These are phyloP conservation scores for Dictyostelium brefeldianum DNA, from an alignment of 78 protist genomes.

Conservation along the genomic window DNA sequence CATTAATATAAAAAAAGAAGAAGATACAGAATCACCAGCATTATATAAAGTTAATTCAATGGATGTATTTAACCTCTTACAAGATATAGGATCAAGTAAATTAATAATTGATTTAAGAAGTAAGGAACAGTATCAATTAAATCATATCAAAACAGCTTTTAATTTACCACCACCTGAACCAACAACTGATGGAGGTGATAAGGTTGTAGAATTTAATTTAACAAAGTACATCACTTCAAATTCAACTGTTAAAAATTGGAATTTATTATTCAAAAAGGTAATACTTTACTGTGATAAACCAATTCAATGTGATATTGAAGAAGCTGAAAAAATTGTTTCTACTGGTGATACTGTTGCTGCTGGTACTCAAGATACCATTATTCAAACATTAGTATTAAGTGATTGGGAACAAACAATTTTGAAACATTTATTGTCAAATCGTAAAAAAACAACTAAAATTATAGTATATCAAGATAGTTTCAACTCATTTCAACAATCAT, in stretches of 20 bases:
- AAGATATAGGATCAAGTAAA: constrained; percentile 44
- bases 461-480: constrained; percentile 40
- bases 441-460: not conserved
- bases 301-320: not conserved
- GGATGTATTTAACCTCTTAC: constrained; percentile 61
- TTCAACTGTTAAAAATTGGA: constrained; percentile 32
- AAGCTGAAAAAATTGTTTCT: not conserved
- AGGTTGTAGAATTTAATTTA: not conserved
- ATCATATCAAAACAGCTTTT: constrained; percentile 18
- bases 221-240: constrained; percentile 21
- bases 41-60: constrained; percentile 8
- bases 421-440: not conserved
- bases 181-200: not conserved
- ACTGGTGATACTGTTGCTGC: too few species aligned
- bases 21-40: not conserved
- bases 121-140: constrained; percentile 5
- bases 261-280: not conserved
- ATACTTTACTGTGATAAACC: constrained; percentile 22
- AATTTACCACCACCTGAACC: constrained; percentile 38
- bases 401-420: constrained; percentile 33
- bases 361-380: not conserved
- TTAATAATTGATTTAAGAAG: constrained; percentile 55
- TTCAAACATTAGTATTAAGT: not conserved
- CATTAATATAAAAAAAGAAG: too few species aligned
- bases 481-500: not conserved